Evolutionary conservation across 1,284 basidiomycete genomes (phyloP), one percentile per base, ranked within the genome.

Genomic region (Cryptococcus wingfieldii): DNA sequence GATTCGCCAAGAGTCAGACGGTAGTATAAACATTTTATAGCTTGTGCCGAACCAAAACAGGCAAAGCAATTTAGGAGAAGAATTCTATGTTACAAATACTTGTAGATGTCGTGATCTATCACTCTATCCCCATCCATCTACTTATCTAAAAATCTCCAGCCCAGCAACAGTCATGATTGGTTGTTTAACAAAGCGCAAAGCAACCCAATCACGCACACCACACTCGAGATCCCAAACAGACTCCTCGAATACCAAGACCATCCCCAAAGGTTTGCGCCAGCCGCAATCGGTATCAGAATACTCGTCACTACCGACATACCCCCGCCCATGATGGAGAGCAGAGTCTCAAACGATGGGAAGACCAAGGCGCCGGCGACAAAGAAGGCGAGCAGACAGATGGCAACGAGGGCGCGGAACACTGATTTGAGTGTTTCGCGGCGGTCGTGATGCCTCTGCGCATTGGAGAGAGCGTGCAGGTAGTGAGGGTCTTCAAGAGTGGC

Each of bases 241-340:
- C 78, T 58, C 7, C 70, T 80, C 64, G 90, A 85, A 54, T 81
- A 69, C 61, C 78, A 77, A 54, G 80, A 83, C 58, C 76, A 80
- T 13, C 74, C 73, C 54, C 67, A 70, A 5, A 72, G 54, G 23
- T 82, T 76, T 7, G 81, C 79, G 49, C 88, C 77, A 46, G 81
- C 82, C 46, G 80, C 79, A 39, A 90, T 79, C 3, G 90, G 90
- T 1, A 88, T 86, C 63, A 91, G 85, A 45, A 90, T 83, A 63
- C 86, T 86, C n/a, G 89, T 82, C 60, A 87, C 77, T 68, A 92
- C 89, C 0, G 89, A 87, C 46, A 87, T 84, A 68, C 90, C 90
- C 9, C 86, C 85, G 3, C 92, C 91, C 43, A 94, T 79, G 68
- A 93, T 87, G 14, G 85, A 85, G 88, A 96, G 90, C 69, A 92